Evolutionary conservation across 1,139 yeast species (phyloP), one percentile per base, ranked within the genome.

Genomic region (Scheffersomyces insectosa): DNA sequence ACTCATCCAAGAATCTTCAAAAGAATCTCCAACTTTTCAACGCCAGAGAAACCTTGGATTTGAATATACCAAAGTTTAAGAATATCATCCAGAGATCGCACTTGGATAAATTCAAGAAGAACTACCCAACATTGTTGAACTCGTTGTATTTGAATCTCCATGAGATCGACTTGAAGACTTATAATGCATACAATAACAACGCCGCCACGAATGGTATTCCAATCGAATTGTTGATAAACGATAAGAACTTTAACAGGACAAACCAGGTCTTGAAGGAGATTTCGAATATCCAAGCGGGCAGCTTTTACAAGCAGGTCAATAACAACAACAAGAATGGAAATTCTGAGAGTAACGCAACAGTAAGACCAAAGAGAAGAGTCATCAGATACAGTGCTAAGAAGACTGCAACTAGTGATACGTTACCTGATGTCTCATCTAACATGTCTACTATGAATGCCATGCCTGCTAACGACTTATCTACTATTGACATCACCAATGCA

Each of bases 11-110:
- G 14, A 88, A 87, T 56, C 78, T 89, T 71, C 75, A 82, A 55
- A 80, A 86, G 55, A 72, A 87, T 42, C 78, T 88, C 9, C 77
- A 87, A n/a, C 68, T 91, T 47, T 80, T 83, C 44, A 82, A 85
- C 27, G 82, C 93, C 4, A 79, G 97, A 52, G 91, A 88, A 51
- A 88, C 97, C 0, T 70, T 91, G 47, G 80, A 85, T 14, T 63
- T 89, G 40, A 78, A 81, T 41, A 77, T 86, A 1, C 85, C 88
- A 1, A 72, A 75, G 33, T 72, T 83, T 47, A 74, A 73, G 33
- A 78, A 79, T 45, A 71, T 81, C 3, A 73, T 82, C n/a, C 83
- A 79, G 55, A 66, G 88, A 42, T 75, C 82, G 23, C 67, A 70
- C 47, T 59, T 75, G 49, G 78, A 75, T 42, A 72, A 64, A 43